Percentiles rank a stretch among this genome's conserved stretches.
phyloP scores from a whole-genome alignment of 495 filamentous ascomycete species.

The Sphaerosporella brunnea region DNA sequence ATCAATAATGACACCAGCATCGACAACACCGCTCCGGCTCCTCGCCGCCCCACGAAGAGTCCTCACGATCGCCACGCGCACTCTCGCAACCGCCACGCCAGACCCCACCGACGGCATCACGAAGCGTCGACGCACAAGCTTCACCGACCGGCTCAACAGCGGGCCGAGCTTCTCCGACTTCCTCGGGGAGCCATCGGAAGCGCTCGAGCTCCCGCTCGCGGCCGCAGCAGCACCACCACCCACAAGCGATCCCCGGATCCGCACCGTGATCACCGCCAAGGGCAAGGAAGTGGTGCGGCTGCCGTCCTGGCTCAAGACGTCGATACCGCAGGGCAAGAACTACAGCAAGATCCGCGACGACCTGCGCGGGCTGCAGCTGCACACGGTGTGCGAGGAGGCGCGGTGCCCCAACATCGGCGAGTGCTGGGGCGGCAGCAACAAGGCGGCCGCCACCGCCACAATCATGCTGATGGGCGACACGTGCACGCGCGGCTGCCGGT shows the following conservation, averaged over 20 bases:
- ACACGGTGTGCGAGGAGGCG: constrained; percentile 96
- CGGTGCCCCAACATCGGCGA: constrained; percentile 93
- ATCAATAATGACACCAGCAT: too few relatives aligned
- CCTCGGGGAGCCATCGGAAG: constrained; percentile 19
- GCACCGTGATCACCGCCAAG: constrained; percentile 66
- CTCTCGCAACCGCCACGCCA: neutral
- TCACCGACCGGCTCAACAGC: constrained; percentile 61
- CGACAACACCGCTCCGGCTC: too few relatives aligned
- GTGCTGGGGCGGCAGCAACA: constrained; percentile 86
- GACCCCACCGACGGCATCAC: neutral
- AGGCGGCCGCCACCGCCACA: constrained; percentile 80
- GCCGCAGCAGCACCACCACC: too few relatives aligned
- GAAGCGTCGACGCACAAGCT: constrained; percentile 40
- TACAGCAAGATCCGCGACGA: constrained; percentile 90
- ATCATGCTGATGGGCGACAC: constrained; percentile 99
- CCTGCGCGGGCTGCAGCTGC: constrained; percentile 69
- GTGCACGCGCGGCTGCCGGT: constrained; percentile 89
- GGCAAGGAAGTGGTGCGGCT: constrained; percentile 77
- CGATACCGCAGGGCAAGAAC: constrained; percentile 62
- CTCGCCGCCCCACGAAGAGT: too few relatives aligned
- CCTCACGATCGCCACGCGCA: too few relatives aligned
- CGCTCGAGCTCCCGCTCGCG: too few relatives aligned
- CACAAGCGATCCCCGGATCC: constrained; percentile 49
- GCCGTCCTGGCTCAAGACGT: constrained; percentile 89
- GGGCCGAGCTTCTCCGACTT: constrained; percentile 81